A percentile compares a stretch with the other conserved stretches of the same genome.
Evolutionary conservation across 441 rosid genomes (phyloP).

Genomic region (Bocquillonia castaneifolia): DNA sequence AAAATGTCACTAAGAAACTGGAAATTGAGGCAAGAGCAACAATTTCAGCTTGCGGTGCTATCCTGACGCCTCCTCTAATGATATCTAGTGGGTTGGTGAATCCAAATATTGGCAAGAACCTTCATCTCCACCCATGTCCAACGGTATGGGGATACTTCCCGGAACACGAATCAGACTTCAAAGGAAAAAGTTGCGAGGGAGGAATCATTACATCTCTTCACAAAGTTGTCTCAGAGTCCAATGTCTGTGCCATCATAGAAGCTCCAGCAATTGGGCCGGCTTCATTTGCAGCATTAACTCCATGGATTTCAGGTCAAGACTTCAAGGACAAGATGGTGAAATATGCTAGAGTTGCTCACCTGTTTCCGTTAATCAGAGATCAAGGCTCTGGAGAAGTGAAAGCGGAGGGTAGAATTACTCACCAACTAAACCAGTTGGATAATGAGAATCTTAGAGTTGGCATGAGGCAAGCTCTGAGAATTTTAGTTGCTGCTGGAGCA

Average conservation of each 20-base stretch:
- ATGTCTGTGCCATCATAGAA: conserved; percentile 47
- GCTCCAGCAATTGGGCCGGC: conserved; percentile 53
- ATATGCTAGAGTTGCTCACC: conserved; percentile 46
- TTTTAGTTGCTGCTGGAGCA: conserved; percentile 70
- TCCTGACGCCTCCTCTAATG: conserved; percentile 64
- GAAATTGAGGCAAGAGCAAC: conserved; percentile 63
- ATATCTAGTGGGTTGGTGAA: conserved; percentile 61
- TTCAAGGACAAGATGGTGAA: conserved; percentile 51
- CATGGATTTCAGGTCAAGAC: conserved; percentile 63
- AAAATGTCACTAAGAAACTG: conserved; percentile 35
- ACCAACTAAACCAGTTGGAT: conserved; percentile 29
- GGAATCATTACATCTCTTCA: conserved; percentile 63
- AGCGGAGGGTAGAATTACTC: conserved; percentile 34
- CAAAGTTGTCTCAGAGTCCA: conserved; percentile 35
- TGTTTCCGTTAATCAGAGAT: conserved; percentile 50
- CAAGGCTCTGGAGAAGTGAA: conserved; percentile 53
- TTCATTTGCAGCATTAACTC: conserved; percentile 40
- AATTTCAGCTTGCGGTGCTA: conserved; percentile 60
- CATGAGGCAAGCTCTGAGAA: conserved; percentile 43
- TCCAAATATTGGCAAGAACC: conserved; percentile 56
- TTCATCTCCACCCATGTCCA: conserved; percentile 60
- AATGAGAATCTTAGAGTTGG: conserved; percentile 47
- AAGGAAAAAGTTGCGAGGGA: conserved; percentile 53
- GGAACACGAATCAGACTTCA: conserved; percentile 30
- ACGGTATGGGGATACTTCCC: conserved; percentile 80